phyloP scores from a whole-genome alignment of 345 rosid genomes.

The Boechera stricta region DNA sequence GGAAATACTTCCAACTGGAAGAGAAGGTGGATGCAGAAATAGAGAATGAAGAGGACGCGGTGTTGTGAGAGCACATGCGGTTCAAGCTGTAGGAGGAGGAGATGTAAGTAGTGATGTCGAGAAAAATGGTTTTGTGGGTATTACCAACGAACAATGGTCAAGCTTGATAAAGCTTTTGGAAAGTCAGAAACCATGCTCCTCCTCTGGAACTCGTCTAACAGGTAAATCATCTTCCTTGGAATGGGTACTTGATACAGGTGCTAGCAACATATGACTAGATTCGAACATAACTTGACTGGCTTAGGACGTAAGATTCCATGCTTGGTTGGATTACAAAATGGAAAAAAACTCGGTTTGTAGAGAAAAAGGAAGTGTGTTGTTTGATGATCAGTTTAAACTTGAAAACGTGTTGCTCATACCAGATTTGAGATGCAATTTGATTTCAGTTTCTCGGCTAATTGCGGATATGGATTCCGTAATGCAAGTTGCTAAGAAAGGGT shows the following conservation, averaged over 20 bases:
- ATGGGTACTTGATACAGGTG: not conserved
- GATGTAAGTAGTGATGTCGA: too few relatives aligned
- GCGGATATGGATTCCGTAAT: not conserved
- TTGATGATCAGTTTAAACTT: not conserved
- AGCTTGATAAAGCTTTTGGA: too few relatives aligned
- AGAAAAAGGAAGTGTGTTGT: not conserved
- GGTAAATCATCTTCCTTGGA: not conserved
- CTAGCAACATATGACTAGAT: not conserved
- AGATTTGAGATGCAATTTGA: not conserved
- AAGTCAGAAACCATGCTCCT: not conserved
- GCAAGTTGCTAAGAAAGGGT: conserved; percentile 2
- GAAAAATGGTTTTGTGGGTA: too few relatives aligned
- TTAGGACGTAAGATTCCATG: not conserved
- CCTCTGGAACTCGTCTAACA: not conserved
- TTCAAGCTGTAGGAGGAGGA: not conserved
- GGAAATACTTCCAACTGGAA: too few relatives aligned
- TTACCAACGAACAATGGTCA: too few relatives aligned
- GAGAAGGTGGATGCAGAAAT: too few relatives aligned
- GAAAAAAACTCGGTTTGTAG: fast-evolving
- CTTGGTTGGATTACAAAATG: not conserved
- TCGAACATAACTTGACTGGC: not conserved
- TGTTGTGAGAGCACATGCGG: too few relatives aligned
- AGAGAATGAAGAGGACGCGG: too few relatives aligned
- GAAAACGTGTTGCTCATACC: conserved; percentile 7
- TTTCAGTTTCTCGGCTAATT: not conserved